Percentiles rank a stretch among this genome's conserved stretches.
Evolutionary conservation across 768 basidiomycete species (phyloP).

Genomic region (Russula olivacea): DNA sequence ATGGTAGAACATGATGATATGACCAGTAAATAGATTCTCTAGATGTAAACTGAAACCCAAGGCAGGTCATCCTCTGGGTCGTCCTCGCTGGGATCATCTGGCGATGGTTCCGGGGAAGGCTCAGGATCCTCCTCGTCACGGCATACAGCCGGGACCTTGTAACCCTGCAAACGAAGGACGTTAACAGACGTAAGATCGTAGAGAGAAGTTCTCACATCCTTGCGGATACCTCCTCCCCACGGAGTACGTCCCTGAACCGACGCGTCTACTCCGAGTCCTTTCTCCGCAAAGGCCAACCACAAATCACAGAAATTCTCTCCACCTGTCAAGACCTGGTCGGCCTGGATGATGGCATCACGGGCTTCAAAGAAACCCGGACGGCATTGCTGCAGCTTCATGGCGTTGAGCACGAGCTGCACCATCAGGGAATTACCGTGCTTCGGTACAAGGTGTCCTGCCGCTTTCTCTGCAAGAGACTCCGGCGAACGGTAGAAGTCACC

Average conservation of each 20-base stretch:
- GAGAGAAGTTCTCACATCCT: slow-evolving; percentile 41
- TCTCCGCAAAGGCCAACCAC: slow-evolving; percentile 77
- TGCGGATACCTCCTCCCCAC: slow-evolving; percentile 89
- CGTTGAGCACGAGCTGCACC: slow-evolving; percentile 79
- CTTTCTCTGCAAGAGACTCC: slow-evolving; percentile 34
- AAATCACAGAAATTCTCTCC: slow-evolving; percentile 89
- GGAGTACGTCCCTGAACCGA: slow-evolving; percentile 69
- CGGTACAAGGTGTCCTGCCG: slow-evolving; percentile 62
- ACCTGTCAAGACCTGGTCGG: slow-evolving; percentile 83
- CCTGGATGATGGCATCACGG: slow-evolving; percentile 84
- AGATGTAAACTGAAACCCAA: not conserved
- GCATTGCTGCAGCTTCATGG: slow-evolving; percentile 94
- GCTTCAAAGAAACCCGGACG: slow-evolving; percentile 87
- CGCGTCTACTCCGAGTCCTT: slow-evolving; percentile 80
- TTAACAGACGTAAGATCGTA: not conserved
- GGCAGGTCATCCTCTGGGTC: slow-evolving; percentile 15
- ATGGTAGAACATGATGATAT: not conserved
- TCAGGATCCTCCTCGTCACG: slow-evolving; percentile 28
- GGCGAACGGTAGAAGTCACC: slow-evolving; percentile 69
- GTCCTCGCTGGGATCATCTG: slow-evolving; percentile 33
- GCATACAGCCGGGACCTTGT: slow-evolving; percentile 39
- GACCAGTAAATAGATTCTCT: not conserved
- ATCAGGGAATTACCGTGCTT: slow-evolving; percentile 87
- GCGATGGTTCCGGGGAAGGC: slow-evolving; percentile 28
- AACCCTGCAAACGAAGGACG: slow-evolving; percentile 32